These are phyloP conservation scores for Nissolia schottii DNA, from an alignment of 306 rosid genomes.

Conservation along the genomic window DNA sequence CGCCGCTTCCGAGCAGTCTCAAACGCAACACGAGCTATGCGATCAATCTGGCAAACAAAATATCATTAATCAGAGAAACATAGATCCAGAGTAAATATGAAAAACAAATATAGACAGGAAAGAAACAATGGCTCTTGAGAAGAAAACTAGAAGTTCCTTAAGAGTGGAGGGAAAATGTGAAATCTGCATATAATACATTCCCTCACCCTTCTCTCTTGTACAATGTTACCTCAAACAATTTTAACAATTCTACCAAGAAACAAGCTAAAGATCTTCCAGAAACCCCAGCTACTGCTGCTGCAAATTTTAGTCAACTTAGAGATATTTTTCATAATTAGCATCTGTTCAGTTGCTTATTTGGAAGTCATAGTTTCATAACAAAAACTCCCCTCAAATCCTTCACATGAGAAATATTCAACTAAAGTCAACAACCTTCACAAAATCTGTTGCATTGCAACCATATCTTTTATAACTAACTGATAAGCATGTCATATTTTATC, in stretches of 20 bases:
- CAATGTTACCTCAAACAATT: not conserved
- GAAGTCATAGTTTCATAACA: not conserved
- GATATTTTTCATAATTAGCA: not conserved
- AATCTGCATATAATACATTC: not conserved
- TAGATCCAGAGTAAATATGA: slow-evolving; percentile 3
- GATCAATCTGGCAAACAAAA: slow-evolving; percentile 64
- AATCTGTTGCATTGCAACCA: not conserved
- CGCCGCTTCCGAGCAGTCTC: slow-evolving; percentile 73
- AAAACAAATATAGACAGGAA: not conserved
- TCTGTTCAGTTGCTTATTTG: not conserved
- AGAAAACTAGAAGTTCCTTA: not conserved
- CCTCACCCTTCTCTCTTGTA: slow-evolving; percentile 1
- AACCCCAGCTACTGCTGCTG: not conserved
- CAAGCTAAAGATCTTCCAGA: not conserved
- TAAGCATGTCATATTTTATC: slow-evolving; percentile 2
- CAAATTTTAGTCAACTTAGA: not conserved
- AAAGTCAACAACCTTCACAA: not conserved
- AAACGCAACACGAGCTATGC: slow-evolving; percentile 85
- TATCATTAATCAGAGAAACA: slow-evolving; percentile 8
- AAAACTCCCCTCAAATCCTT: not conserved
- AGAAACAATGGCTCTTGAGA: not conserved
- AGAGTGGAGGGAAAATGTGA: not conserved
- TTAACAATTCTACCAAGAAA: not conserved
- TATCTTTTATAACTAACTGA: not conserved
- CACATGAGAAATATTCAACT: not conserved